Conservation (phyloP, 2,329 filamentous ascomycete species). For the Talaromyces albobiverticillius region DNA sequence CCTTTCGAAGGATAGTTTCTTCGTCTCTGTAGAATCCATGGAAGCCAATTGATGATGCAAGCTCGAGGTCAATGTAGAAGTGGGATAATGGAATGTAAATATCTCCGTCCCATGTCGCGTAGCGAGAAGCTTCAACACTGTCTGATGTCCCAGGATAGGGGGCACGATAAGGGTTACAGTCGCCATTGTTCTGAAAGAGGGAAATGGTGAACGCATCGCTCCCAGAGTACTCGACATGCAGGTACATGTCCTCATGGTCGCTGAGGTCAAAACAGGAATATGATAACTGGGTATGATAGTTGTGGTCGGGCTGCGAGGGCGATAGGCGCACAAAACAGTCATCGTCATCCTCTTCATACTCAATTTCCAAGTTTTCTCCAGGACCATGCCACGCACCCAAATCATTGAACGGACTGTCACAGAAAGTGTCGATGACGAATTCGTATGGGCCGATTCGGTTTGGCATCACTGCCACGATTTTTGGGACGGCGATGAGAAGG, state of each 20-base stretch:
- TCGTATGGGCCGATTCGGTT: conserved; percentile 9
- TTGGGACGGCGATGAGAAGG: background rate
- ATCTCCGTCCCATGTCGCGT: conserved; percentile 48
- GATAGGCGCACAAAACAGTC: conserved; percentile 56
- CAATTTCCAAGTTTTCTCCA: conserved; percentile 58
- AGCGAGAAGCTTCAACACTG: conserved; percentile 62
- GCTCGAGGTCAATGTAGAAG: conserved; percentile 60
- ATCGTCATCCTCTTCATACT: conserved; percentile 33
- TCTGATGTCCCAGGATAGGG: conserved; percentile 68
- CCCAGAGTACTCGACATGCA: conserved; percentile 64
- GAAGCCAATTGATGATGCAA: conserved; percentile 59
- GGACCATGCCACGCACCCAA: conserved; percentile 65
- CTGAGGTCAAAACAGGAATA: conserved; percentile 56
- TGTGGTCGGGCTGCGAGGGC: conserved; percentile 59
- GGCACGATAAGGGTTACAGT: conserved; percentile 54
- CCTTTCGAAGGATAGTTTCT: conserved; percentile 51
- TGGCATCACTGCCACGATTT: conserved; percentile 1
- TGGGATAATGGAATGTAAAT: conserved; percentile 67
- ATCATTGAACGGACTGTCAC: conserved; percentile 52
- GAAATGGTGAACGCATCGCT: conserved; percentile 62
- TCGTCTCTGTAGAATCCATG: conserved; percentile 61
- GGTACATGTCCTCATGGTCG: conserved; percentile 55
- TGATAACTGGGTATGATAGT: conserved; percentile 59
- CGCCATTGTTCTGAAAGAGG: conserved; percentile 64
- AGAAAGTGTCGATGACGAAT: conserved; percentile 61